A percentile compares a stretch with the other conserved stretches of the same genome.
phyloP scores from a whole-genome alignment of 352 stramenopile species.

The Phytophthora colocasiae region DNA sequence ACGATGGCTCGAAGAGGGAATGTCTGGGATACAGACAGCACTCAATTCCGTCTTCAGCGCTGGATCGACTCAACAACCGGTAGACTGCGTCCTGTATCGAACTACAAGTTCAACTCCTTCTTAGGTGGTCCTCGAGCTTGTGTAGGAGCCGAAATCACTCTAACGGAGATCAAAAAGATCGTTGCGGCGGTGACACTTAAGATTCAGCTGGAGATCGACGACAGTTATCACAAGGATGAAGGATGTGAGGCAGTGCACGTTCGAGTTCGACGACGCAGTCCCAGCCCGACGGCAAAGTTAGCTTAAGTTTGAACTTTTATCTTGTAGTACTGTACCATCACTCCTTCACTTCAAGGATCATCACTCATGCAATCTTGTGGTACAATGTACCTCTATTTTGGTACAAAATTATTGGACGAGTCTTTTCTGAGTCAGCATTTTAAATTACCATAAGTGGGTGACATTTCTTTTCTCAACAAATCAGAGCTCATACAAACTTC shows the following conservation, averaged over 20 bases:
- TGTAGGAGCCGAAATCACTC: slow-evolving; percentile 49
- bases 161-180: slow-evolving; percentile 56
- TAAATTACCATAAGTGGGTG: too few relatives aligned
- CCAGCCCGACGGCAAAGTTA: slow-evolving; percentile 17
- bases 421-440: too few relatives aligned
- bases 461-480: not conserved
- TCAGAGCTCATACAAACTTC: slow-evolving; percentile 6
- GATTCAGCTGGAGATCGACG: slow-evolving; percentile 4
- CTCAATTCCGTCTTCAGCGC: slow-evolving; percentile 62
- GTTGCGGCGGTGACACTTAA: slow-evolving; percentile 35
- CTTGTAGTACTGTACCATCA: too few relatives aligned
- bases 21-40: slow-evolving; percentile 55
- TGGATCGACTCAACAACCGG: slow-evolving; percentile 51
- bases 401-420: too few relatives aligned
- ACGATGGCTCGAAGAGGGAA: slow-evolving; percentile 47
- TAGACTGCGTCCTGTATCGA: slow-evolving; percentile 43
- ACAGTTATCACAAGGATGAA: not conserved
- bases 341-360: too few relatives aligned
- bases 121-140: slow-evolving; percentile 60
- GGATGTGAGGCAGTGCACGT: not conserved
- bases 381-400: too few relatives aligned
- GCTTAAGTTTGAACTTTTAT: not conserved
- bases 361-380: too few relatives aligned
- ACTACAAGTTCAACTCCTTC: slow-evolving; percentile 69
- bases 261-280: slow-evolving; percentile 8